Evolutionary conservation across 169 alveolate species (phyloP), one percentile per base, ranked within the genome.

Genomic region (Cryptosporidium viatorum): DNA sequence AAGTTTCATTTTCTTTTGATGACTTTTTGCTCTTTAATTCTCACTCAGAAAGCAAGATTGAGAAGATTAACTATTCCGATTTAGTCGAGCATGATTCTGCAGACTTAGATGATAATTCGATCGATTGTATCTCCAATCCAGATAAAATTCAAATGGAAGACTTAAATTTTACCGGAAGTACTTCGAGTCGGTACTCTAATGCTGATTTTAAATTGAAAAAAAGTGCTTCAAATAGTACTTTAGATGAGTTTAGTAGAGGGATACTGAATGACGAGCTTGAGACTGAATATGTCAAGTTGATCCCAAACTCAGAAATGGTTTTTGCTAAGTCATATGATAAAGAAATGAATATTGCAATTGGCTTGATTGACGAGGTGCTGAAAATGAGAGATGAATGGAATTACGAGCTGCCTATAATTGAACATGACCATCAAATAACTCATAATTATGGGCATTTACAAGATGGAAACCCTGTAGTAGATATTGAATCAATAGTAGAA

Each of bases 371-470:
- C 31, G 89, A 80, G 39, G 89, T 80, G 6, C 35, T 80, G 16
- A 80, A 80, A 41, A 80, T 80, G 55, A 80, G 89, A 80, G 89
- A 80, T 29, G 89, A 80, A 33, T 80, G 89, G 89, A 52, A 45
- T 29, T 8, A 41, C 26, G 80, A 80, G 26, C 70, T 41, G 10
- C 89, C 89, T 37, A 60, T 5, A 23, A n/a, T 60, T 21, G 80
- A 80, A 39, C 60, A 60, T 33, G 75, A 80, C 14, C 59, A 80
- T 65, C 37, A 55, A 62, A 50, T 59, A 37, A 3, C 35, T 31
- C 59, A 80, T 23, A 80, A 62, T 37, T 80, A 62, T 80, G 73
- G 62, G 39, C 12, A 80, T 48, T 23, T 43, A 29, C 73, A 80
- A 14, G 89, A 80, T 12, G 71, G 86, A 29, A 73, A 73, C 68